Evolutionary conservation across 495 filamentous ascomycete genomes (phyloP), one percentile per base, ranked within the genome.

Genomic region (Pyrenula massariospora): DNA sequence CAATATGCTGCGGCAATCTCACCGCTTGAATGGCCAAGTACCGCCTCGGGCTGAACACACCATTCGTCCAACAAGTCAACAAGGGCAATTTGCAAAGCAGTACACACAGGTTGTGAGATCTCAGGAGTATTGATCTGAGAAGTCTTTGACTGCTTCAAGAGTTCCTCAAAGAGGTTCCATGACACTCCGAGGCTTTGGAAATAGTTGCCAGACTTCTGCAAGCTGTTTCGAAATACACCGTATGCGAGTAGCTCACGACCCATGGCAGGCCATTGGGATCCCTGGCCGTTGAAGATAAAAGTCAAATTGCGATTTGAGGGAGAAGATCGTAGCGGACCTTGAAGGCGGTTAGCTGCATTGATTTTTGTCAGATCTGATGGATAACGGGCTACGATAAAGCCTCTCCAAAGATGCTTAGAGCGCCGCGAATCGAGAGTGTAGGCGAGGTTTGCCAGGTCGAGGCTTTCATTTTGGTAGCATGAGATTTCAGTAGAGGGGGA

Each of bases 11-110:
- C 50, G 8, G 50, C 73, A 12, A 77, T 73, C 55, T 77, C 72
- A 3, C 75, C 73, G 20, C 63, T 66, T 0, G 74, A 77, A 52
- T 77, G 74, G 1, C 74, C 73, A 1, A 56, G 60, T 0, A 75
- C 66, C 0, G 53, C 60, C 2, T n/a, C 49, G 2, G 75, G 69
- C 1, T 47, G 58, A 19, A 77, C 57, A 1, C 56, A 55, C 66
- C 68, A 72, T 49, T 57, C 59, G 0, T 54, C 51, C 12, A 76
- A 55, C 0, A 73, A 59, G 20, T 75, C 70, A 0, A 73, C 63
- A 3, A 79, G 55, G 1, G 68, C 72, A n/a, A 79, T 56, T 52
- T 78, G 75, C 2, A 79, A 49, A 0, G 62, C 68, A 1, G 71
- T 75, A 54, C 68, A 75, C 0, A 73, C 3, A 1, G 76, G 64